Base-by-base conservation (phyloP, 306 rosid genomes). In the Gillenia trifoliata region DNA sequence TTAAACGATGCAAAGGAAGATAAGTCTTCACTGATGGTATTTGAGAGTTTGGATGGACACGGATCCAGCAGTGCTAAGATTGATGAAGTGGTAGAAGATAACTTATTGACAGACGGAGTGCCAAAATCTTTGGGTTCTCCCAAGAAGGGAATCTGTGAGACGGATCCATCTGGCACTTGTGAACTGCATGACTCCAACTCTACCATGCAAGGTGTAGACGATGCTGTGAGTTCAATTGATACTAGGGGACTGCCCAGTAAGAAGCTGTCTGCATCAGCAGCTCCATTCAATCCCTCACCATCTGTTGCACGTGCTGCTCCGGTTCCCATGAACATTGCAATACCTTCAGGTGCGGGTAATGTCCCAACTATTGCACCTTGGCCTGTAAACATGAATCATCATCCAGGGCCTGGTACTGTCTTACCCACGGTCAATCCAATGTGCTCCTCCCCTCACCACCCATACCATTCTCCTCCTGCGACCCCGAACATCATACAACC, bases 401-500 rank as follows among this genome's bases (percentile, higher is more conserved):
- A 90, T 76, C 88, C 93, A 22, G 89, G 96, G 38, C 88, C 91
- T 41, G 78, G 85, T 59, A 77, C 87, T 66, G 81, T 88, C 68
- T 65, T 92, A 71, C 79, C 90, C 12, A 25, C 91, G 25, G 90
- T 83, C 73, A 81, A 62, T 81, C 92, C 93, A 66, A 79, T 91
- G 85, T 86, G 93, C 87, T 88, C 98, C 56, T 89, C 99, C 75
- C 93, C 98, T 62, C 99, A 92, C 80, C 98, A 90, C 64, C 86
- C 83, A 33, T 95, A 85, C 81, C 96, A 92, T 54, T 92, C 99
- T 57, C 98, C 98, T 73, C 98, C 98, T 65, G 76, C 91, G 28
- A 92, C 98, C 22, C 99, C 99, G 28, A 92, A 87, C 84, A 87
- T 95, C 93, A 87, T 95, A 28, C 99, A 92, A 38, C 89, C 98